phyloP scores from a whole-genome alignment of 1,284 basidiomycete species.

The Puccinia horiana region DNA sequence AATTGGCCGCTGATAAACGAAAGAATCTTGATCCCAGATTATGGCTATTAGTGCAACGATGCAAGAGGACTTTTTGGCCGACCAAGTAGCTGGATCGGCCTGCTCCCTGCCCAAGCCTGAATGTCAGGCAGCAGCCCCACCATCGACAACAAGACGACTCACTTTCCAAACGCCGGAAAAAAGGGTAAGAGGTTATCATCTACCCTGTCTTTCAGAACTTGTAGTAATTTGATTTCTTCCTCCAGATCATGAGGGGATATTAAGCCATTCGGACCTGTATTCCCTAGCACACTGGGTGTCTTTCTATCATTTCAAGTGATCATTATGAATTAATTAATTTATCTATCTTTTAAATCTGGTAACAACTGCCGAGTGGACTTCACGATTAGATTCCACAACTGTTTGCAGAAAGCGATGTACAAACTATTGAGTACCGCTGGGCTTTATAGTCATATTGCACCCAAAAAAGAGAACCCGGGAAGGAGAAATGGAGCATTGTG shows the following conservation, averaged over 20 bases:
- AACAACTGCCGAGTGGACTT: neutral
- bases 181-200: neutral
- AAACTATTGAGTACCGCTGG: too few species aligned
- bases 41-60: constrained; percentile 27
- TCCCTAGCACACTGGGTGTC: neutral
- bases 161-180: constrained; percentile 17
- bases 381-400: neutral
- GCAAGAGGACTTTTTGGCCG: constrained; percentile 6
- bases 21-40: neutral
- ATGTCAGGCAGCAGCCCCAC: neutral
- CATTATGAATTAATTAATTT: neutral
- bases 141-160: neutral
- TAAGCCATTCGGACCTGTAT: too few species aligned
- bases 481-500: too few species aligned
- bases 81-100: neutral
- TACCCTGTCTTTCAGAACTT: neutral
- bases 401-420: too few species aligned
- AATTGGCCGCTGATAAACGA: neutral
- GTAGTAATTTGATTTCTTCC: neutral
- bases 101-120: constrained; percentile 13
- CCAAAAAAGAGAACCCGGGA: too few species aligned
- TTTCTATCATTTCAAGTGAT: neutral
- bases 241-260: constrained; percentile 8
- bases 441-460: too few species aligned
- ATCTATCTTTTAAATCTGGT: neutral